A percentile compares a stretch with the other conserved stretches of the same genome.
Conservation (phyloP, 192 early-diverging fungal genomes). For the Kickxella alabastrina region DNA sequence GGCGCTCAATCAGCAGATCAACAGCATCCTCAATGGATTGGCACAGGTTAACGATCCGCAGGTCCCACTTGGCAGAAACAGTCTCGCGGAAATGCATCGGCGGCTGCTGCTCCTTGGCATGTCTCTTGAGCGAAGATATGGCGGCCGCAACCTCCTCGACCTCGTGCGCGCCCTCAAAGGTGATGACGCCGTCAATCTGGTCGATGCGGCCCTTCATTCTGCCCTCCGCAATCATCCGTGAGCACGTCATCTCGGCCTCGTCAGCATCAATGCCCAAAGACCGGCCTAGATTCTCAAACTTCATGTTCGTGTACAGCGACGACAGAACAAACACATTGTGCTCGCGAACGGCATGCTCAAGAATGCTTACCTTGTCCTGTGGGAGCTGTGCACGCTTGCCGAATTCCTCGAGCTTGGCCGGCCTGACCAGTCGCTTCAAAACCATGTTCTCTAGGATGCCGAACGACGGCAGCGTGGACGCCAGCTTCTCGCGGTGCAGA, state of each 20-base stretch:
- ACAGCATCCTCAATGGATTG: slow-evolving; percentile 43
- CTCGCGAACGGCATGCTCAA: slow-evolving; percentile 91
- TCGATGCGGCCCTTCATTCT: slow-evolving; percentile 87
- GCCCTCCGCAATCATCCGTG: slow-evolving; percentile 87
- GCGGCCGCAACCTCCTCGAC: slow-evolving; percentile 39
- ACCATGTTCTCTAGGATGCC: slow-evolving; percentile 94
- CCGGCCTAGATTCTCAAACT: slow-evolving; percentile 78
- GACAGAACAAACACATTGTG: slow-evolving; percentile 89
- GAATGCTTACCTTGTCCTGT: slow-evolving; percentile 68
- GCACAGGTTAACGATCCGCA: slow-evolving; percentile 41
- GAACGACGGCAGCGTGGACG: slow-evolving; percentile 68
- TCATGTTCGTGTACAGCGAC: slow-evolving; percentile 90
- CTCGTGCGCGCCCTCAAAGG: slow-evolving; percentile 67
- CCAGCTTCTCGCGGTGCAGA: slow-evolving; percentile 88
- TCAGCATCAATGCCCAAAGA: slow-evolving; percentile 72
- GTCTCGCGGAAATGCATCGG: slow-evolving; percentile 45
- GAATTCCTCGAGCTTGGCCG: slow-evolving; percentile 78
- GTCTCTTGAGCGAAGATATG: slow-evolving; percentile 35
- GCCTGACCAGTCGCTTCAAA: slow-evolving; percentile 78
- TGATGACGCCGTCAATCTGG: slow-evolving; percentile 82
- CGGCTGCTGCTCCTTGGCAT: slow-evolving; percentile 22
- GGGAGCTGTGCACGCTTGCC: slow-evolving; percentile 62
- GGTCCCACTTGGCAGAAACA: slow-evolving; percentile 40
- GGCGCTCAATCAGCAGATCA: slow-evolving; percentile 44
- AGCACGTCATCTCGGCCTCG: slow-evolving; percentile 81